Percentiles rank a stretch among this genome's conserved stretches.
Evolutionary conservation across 345 rosid genomes (phyloP).

Genomic region (Populus tremula): DNA sequence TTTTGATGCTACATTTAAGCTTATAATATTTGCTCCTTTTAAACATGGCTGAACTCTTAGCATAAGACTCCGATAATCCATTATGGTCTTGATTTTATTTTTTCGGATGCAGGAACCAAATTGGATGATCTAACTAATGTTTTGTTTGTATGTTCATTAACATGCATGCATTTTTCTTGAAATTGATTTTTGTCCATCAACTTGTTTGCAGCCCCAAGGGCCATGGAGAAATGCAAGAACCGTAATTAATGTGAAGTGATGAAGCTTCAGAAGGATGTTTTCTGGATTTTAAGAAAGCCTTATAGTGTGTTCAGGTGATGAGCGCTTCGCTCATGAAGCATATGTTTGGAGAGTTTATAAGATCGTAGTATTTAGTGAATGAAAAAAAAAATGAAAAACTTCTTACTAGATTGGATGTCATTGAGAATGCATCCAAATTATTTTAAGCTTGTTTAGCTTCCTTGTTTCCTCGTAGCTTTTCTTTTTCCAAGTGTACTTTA

Average conservation of each 20-base stretch:
- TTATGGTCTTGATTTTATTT: neutral
- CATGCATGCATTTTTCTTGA: neutral
- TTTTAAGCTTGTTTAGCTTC: conserved; percentile 22
- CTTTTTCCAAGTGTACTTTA: conserved; percentile 7
- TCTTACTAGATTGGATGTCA: conserved; percentile 16
- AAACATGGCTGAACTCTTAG: neutral
- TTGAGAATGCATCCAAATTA: conserved; percentile 9
- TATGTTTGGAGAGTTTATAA: conserved; percentile 17
- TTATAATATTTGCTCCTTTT: neutral
- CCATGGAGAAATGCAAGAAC: conserved; percentile 49
- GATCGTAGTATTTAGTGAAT: conserved; percentile 32
- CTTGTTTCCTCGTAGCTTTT: conserved; percentile 10
- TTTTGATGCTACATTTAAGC: neutral
- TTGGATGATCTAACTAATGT: neutral
- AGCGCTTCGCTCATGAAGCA: conserved; percentile 19
- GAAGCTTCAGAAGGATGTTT: conserved; percentile 15
- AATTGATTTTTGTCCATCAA: neutral
- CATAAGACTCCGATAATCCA: neutral
- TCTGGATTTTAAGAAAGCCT: conserved; percentile 6
- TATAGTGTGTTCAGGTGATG: conserved; percentile 19
- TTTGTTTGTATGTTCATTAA: neutral
- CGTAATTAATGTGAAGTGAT: conserved; percentile 13
- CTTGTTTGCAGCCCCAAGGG: conserved; percentile 48
- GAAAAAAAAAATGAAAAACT: neutral
- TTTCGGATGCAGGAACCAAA: neutral